Base-by-base conservation (phyloP, 768 basidiomycete genomes). In the Naganishia onofrii region DNA sequence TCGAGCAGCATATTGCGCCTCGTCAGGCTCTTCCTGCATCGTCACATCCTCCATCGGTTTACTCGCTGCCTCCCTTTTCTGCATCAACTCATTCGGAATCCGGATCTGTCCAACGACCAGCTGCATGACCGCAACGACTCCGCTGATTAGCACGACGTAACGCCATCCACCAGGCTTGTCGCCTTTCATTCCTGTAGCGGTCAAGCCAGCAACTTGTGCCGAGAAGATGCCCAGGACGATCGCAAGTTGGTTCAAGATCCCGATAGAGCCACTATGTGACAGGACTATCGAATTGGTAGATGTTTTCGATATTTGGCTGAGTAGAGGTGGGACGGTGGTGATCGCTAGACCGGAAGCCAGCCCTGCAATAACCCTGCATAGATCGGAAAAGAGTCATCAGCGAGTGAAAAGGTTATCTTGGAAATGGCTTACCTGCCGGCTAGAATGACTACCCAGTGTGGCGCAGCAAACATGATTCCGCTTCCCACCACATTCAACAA, bases 141-240 rank as follows among this genome's bases (percentile, higher is more conserved):
- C 79, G 26, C 78, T 77, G 3, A 76, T 55, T 7, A 73, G 52
- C 8, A 78, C 77, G 8, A 78, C 77, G 51, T 75, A 78, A 52
- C 79, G 66, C 79, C 79, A 80, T 29, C 70, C 75, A 2, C 79
- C 79, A 15, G 74, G 73, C 3, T 68, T 76, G 29, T 79, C 77
- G 21, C 79, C 79, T 68, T 75, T 73, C 74, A 77, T 64, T 13
- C 79, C 79, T 9, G 78, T 80, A 26, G 76, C 60, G 17, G 73
- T 67, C 32, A 76, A 71, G 8, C 79, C 79, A 6, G 75, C 72
- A 4, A 76, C 32, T 55, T 80, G 79, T 19, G 77, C 76, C 15
- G 71, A 72, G 42, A 74, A 74, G 34, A 80, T 70, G 1, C 79
- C 79, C 2, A 77, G 12, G 7, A 78, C 77, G 54, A 80, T 80